phyloP scores from a whole-genome alignment of 2,329 filamentous ascomycete genomes.

The Phaeomoniella chlamydospora region DNA sequence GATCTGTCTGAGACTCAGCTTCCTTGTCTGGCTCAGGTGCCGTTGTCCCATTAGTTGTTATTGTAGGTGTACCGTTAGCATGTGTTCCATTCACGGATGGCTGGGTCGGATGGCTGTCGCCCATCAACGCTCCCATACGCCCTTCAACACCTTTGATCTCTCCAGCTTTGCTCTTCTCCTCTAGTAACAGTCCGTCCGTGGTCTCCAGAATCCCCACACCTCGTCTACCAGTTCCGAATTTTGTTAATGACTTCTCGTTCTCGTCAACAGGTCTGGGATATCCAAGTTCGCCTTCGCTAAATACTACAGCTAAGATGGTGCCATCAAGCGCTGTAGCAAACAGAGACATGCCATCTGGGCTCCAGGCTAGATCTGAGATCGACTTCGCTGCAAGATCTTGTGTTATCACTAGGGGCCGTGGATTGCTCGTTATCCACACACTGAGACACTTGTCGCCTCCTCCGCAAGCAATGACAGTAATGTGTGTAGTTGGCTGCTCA shows the following conservation, averaged over 20 bases:
- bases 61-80: slow-evolving; percentile 31
- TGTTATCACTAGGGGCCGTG: slow-evolving; percentile 75
- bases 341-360: slow-evolving; percentile 74
- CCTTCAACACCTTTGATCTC: slow-evolving; percentile 84
- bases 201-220: slow-evolving; percentile 87
- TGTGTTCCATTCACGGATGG: slow-evolving; percentile 32
- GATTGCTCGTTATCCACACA: slow-evolving; percentile 95
- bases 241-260: slow-evolving; percentile 83
- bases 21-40: slow-evolving; percentile 18
- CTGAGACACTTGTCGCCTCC: slow-evolving; percentile 94
- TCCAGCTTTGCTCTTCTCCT: slow-evolving; percentile 82
- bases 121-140: slow-evolving; percentile 97
- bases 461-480: slow-evolving; percentile 92
- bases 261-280: slow-evolving; percentile 76
- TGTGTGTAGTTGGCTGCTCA: slow-evolving; percentile 33
- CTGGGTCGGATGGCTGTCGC: slow-evolving; percentile 49
- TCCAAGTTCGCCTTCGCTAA: slow-evolving; percentile 76
- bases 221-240: slow-evolving; percentile 78
- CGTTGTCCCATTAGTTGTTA: slow-evolving; percentile 27
- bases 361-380: slow-evolving; percentile 89
- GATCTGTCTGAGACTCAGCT: slow-evolving; percentile 27
- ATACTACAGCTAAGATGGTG: slow-evolving; percentile 66
- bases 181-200: slow-evolving; percentile 71
- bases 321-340: slow-evolving; percentile 84
- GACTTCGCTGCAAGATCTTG: slow-evolving; percentile 83